Evolutionary conservation across 805 yeast genomes (phyloP).

Genomic region (Jamesozyma lodderae): DNA sequence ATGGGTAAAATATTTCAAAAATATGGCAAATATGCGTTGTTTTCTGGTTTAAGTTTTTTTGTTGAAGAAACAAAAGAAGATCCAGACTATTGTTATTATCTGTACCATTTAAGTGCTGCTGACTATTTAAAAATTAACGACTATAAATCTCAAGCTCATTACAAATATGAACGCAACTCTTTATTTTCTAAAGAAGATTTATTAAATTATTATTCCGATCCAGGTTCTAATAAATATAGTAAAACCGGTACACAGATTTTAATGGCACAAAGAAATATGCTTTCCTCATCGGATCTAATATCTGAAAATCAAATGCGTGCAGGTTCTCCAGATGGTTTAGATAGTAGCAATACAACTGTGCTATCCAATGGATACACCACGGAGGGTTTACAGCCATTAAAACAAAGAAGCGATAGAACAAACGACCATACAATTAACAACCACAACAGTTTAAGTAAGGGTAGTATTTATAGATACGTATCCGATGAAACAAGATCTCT

Average conservation of each 20-base stretch:
- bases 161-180: constrained; percentile 10
- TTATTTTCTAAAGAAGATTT: constrained; percentile 24
- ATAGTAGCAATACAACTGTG: background rate
- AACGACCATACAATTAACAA: background rate
- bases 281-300: constrained; percentile 20
- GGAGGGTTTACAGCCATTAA: background rate
- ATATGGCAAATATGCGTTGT: constrained; percentile 23
- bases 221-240: constrained; percentile 24
- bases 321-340: constrained; percentile 2
- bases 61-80: constrained; percentile 12
- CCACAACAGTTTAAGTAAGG: constrained; percentile 1
- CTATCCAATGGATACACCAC: background rate
- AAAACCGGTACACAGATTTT: constrained; percentile 25
- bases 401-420: constrained; percentile 1
- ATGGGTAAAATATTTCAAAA: constrained; percentile 20
- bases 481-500: constrained; percentile 17
- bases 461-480: constrained; percentile 10
- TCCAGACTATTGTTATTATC: constrained; percentile 19
- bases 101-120: constrained; percentile 26
- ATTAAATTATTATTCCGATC: constrained; percentile 27
- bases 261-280: constrained; percentile 11
- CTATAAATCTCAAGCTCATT: constrained; percentile 20
- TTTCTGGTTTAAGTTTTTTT: constrained; percentile 27
- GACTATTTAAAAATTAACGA: constrained; percentile 20
- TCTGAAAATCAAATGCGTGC: constrained; percentile 12